Evolutionary conservation across 2,329 filamentous ascomycete genomes (phyloP), one percentile per base, ranked within the genome.

Genomic region (Colletotrichum eleusines): DNA sequence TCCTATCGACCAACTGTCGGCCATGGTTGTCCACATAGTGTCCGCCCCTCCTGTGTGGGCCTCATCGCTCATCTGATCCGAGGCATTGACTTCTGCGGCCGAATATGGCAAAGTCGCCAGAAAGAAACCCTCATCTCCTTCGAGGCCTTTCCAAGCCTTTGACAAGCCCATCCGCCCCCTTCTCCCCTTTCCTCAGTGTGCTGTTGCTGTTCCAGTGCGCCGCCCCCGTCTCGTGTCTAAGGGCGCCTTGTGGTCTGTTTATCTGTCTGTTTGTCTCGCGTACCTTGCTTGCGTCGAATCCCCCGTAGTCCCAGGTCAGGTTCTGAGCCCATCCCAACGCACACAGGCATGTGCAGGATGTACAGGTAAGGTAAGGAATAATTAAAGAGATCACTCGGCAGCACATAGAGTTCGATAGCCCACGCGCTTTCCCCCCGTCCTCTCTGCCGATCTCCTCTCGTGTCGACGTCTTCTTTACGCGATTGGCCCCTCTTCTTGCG

Each of bases 101-200:
- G 53, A 63, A 18, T 54, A 63, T 18, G 50, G 59, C 48, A 38
- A 62, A 54, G 65, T 60, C 35, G 66, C 60, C 60, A 69, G 66
- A 50, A 69, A 69, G 66, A 50, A 69, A 58, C 66, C 57, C 55
- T 70, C 28, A 67, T 70, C 63, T 66, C 66, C 64, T 59, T 35
- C 20, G 35, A 54, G 20, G 20, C 26, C 51, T 35, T 54, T 35
- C 53, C 44, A 51, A 18, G 23, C 23, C 50, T 16, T 23, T 55
- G 40, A 51, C 38, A 48, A 46, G 61, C 65, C 50, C 48, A 55
- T 53, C n/a, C n/a, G n/a, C n/a, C n/a, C n/a, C n/a, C n/a, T n/a
- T n/a, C n/a, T n/a, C n/a, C n/a, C n/a, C n/a, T n/a, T n/a, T n/a
- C n/a, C n/a, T n/a, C 46, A 53, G 60, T 48, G 51, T 58, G 42